Evolutionary conservation across 2,329 filamentous ascomycete species (phyloP), one percentile per base, ranked within the genome.

Genomic region (Chaetomiaceae sp.): DNA sequence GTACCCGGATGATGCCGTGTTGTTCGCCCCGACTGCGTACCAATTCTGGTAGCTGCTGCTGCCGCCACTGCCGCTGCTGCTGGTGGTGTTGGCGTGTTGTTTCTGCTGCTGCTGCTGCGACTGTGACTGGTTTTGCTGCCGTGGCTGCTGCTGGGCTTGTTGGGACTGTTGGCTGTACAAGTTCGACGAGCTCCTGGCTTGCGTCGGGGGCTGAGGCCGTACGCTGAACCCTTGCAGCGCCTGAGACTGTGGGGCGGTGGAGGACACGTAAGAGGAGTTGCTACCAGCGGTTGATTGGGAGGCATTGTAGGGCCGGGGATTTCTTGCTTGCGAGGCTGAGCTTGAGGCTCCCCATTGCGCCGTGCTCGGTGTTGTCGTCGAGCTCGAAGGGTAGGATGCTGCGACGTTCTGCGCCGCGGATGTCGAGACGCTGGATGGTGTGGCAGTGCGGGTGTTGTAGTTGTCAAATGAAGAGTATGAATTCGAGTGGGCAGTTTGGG

Each of bases 11-110:
- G 47, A 40, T 9, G 9, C 19, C n/a, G n/a, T n/a, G 44, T 37
- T 58, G 36, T 57, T 59, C 6, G 56, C 51, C 8, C 38, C 47
- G 42, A 67, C 62, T 6, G 60, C 58, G 47, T 66, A 67, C 66
- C 65, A 68, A 22, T 53, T 57, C 17, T 63, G 62, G 9, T 59
- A 62, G 60, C 26, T 62, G 53, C 33, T 62, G 61, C 22, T 51
- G 53, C 17, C 42, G 47, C 26, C 45, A 39, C 6, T 48, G 47
- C 15, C 60, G 58, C 10, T 51, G 50, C 37, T 61, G 62, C 30
- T 60, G 60, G 36, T n/a, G 15, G 14, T 32, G 29, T 26, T 56
- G 15, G 44, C 35, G 46, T 57, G 54, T 42, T 50, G 38, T 15
- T 63, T 59, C 29, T 62, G 53, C 34, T 61, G 60, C 29, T n/a